phyloP scores from a whole-genome alignment of 2,329 filamentous ascomycete genomes.

The Ampelomyces quisqualis region DNA sequence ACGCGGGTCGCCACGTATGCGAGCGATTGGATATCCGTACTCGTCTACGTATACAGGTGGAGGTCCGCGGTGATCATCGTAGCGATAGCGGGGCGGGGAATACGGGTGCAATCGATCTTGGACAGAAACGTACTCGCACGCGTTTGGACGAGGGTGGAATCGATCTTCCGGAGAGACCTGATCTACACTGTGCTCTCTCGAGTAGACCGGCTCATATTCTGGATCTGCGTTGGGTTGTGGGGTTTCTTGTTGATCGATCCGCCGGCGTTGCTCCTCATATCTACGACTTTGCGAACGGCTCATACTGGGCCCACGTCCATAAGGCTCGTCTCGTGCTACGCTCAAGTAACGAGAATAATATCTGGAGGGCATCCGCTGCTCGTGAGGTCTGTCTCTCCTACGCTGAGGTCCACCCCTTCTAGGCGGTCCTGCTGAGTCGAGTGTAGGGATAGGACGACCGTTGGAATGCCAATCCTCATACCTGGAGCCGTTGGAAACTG shows the following conservation, averaged over 20 bases:
- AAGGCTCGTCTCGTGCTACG: slow-evolving; percentile 38
- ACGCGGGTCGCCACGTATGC: slow-evolving; percentile 30
- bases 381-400: slow-evolving; percentile 36
- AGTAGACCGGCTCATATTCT: slow-evolving; percentile 32
- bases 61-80: slow-evolving; percentile 30
- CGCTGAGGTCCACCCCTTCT: slow-evolving; percentile 33
- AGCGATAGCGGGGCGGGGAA: slow-evolving; percentile 34
- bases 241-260: slow-evolving; percentile 41
- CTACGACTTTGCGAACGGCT: slow-evolving; percentile 38
- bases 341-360: slow-evolving; percentile 43
- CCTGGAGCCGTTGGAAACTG: slow-evolving; percentile 37
- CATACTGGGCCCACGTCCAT: slow-evolving; percentile 38
- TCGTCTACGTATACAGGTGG: slow-evolving; percentile 38
- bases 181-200: slow-evolving; percentile 37
- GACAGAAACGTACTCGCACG: slow-evolving; percentile 38
- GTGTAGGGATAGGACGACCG: slow-evolving; percentile 29
- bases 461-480: slow-evolving; percentile 29
- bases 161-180: slow-evolving; percentile 29
- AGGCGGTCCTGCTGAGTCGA: slow-evolving; percentile 24
- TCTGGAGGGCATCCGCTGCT: slow-evolving; percentile 36
- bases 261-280: slow-evolving; percentile 41
- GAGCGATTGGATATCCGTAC: slow-evolving; percentile 39
- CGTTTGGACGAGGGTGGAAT: slow-evolving; percentile 24
- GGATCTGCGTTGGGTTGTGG: slow-evolving; percentile 34
- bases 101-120: slow-evolving; percentile 36